Conservation (phyloP, 768 basidiomycete genomes). For the Trametes maxima region DNA sequence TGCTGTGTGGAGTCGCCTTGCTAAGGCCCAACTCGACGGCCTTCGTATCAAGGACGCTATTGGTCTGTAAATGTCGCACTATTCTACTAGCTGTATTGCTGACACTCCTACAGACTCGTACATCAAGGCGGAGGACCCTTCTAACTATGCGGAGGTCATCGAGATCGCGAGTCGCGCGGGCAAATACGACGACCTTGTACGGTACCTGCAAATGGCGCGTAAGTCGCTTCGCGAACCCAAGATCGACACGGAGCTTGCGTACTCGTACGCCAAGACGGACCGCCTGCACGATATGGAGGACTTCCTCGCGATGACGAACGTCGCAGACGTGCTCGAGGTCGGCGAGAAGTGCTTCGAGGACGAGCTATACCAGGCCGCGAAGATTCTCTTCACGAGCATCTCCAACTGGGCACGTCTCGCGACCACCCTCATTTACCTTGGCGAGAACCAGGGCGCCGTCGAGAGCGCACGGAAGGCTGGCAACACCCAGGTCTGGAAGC, state of each 20-base stretch:
- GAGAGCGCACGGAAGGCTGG: constrained; percentile 99
- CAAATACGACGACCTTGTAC: constrained; percentile 91
- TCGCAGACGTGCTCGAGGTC: constrained; percentile 94
- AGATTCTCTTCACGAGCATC: constrained; percentile 93
- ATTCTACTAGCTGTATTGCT: background rate
- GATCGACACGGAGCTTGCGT: constrained; percentile 97
- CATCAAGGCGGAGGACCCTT: constrained; percentile 94
- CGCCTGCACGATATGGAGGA: constrained; percentile 99
- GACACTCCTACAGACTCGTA: constrained; percentile 69
- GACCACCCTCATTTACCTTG: constrained; percentile 96
- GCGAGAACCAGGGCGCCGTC: constrained; percentile 97
- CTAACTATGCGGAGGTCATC: constrained; percentile 92
- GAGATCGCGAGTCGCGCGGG: constrained; percentile 95
- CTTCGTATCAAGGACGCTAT: constrained; percentile 98
- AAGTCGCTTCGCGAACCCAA: constrained; percentile 95
- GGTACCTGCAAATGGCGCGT: constrained; percentile 98
- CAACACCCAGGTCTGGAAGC: constrained; percentile 99
- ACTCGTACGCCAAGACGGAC: constrained; percentile 97
- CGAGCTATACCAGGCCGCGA: constrained; percentile 95
- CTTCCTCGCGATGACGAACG: constrained; percentile 97
- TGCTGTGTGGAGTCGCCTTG: constrained; percentile 95
- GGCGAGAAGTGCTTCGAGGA: constrained; percentile 99
- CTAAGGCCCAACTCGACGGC: constrained; percentile 98
- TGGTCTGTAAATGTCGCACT: constrained; percentile 48
- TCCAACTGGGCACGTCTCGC: constrained; percentile 99